Evolutionary conservation across 805 yeast genomes (phyloP).

Genomic region (Ogataea wickerhamii): DNA sequence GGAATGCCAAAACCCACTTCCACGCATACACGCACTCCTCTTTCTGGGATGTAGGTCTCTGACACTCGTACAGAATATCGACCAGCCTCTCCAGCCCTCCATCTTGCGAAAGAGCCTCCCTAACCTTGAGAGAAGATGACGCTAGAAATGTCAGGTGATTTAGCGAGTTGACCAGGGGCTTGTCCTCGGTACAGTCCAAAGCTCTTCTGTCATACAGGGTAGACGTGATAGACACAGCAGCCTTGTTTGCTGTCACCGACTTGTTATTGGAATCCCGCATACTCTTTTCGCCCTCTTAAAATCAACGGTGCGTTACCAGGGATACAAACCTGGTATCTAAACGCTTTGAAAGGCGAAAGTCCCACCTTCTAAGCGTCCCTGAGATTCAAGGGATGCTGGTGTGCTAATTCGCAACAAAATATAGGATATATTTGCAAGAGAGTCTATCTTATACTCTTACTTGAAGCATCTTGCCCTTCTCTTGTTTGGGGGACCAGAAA

Average conservation of each 20-base stretch:
- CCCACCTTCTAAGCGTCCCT: too few relatives aligned
- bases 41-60: constrained; percentile 31
- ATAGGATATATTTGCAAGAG: too few relatives aligned
- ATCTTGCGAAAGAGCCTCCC: constrained; percentile 84
- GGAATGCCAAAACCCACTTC: constrained; percentile 96
- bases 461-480: background rate
- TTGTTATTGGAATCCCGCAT: constrained; percentile 92
- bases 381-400: too few relatives aligned
- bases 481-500: background rate
- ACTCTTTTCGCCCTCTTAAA: too few relatives aligned
- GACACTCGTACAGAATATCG: constrained; percentile 80
- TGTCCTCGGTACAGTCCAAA: constrained; percentile 81
- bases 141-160: constrained; percentile 87
- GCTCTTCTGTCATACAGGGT: constrained; percentile 91
- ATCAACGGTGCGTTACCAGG: too few relatives aligned
- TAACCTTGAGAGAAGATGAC: constrained; percentile 79
- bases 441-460: too few relatives aligned
- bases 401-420: too few relatives aligned
- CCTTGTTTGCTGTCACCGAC: constrained; percentile 73
- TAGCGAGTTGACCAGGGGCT: constrained; percentile 86
- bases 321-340: too few relatives aligned
- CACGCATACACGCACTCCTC: constrained; percentile 67
- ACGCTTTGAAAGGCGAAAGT: too few relatives aligned
- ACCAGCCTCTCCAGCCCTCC: constrained; percentile 91
- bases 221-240: constrained; percentile 88